These are phyloP conservation scores for Acanthochlamys bracteata DNA, from an alignment of 106 monocot genomes.

Conservation along the genomic window DNA sequence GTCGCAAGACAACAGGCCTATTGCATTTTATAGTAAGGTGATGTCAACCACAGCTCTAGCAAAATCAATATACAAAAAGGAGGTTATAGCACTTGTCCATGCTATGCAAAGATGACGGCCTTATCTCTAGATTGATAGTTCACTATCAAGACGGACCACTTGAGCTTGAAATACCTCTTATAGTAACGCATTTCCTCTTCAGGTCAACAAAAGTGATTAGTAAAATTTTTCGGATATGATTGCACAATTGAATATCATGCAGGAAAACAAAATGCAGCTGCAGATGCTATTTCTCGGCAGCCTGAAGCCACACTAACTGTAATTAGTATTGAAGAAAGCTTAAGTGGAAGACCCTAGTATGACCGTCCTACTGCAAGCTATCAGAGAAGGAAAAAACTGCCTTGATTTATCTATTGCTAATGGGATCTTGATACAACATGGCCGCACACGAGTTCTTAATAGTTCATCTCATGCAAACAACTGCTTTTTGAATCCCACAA, in stretches of 20 bases:
- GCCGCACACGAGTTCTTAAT: neutral
- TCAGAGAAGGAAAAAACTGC: too few species aligned
- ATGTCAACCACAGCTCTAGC: neutral
- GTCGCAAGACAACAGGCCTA: neutral
- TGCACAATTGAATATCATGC: neutral
- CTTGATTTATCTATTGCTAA: too few species aligned
- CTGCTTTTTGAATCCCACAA: neutral
- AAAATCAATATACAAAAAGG: neutral
- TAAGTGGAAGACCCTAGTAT: neutral
- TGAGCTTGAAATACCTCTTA: neutral
- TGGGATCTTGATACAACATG: neutral
- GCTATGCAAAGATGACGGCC: neutral
- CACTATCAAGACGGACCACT: neutral
- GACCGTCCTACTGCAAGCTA: neutral
- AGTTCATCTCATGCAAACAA: neutral
- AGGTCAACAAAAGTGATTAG: neutral
- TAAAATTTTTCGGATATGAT: neutral
- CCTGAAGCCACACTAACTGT: neutral
- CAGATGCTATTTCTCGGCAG: constrained; percentile 1
- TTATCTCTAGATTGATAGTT: neutral
- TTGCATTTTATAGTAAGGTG: constrained; percentile 1
- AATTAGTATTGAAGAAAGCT: too few species aligned
- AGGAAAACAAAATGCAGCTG: neutral
- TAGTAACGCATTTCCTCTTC: neutral
- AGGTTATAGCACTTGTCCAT: neutral